Percentiles rank a stretch among this genome's conserved stretches.
phyloP scores from a whole-genome alignment of 768 basidiomycete species.

The Boletus rubroflammeus region DNA sequence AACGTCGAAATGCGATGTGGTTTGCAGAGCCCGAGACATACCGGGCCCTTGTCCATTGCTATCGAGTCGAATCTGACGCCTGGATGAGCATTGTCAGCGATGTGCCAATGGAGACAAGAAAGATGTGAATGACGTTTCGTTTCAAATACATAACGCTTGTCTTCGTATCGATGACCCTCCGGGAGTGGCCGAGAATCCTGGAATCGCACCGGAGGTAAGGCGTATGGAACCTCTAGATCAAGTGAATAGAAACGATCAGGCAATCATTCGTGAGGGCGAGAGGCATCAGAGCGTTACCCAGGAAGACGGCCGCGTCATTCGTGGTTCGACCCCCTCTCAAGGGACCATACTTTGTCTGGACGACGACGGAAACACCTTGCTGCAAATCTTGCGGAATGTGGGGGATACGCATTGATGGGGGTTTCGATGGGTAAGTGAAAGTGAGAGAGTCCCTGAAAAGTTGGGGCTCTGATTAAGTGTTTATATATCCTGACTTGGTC shows the following conservation, averaged over 20 bases:
- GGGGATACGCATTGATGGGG: not conserved
- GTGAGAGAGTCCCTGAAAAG: not conserved
- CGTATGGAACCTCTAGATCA: slow-evolving; percentile 64
- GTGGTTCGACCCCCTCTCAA: slow-evolving; percentile 57
- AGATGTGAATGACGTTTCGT: slow-evolving; percentile 42
- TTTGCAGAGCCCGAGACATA: slow-evolving; percentile 15
- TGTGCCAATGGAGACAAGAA: not conserved
- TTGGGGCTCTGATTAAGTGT: not conserved
- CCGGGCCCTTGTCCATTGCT: slow-evolving; percentile 61
- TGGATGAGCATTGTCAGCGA: not conserved
- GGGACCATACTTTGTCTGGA: slow-evolving; percentile 52
- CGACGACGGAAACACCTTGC: slow-evolving; percentile 12
- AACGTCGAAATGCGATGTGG: not conserved
- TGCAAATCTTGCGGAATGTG: slow-evolving; percentile 13
- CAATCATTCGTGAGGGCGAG: not conserved
- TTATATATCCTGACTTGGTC: not conserved
- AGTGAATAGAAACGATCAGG: not conserved
- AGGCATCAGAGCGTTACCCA: slow-evolving; percentile 40
- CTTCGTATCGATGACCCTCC: slow-evolving; percentile 49
- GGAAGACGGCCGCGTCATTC: slow-evolving; percentile 60
- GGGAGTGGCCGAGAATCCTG: slow-evolving; percentile 59
- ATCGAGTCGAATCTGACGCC: slow-evolving; percentile 53
- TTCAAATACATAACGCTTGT: slow-evolving; percentile 58
- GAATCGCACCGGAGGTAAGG: slow-evolving; percentile 62
- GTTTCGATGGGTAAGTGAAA: not conserved